phyloP scores from a whole-genome alignment of 2,329 filamentous ascomycete species.

The Pezicula rhizophila region DNA sequence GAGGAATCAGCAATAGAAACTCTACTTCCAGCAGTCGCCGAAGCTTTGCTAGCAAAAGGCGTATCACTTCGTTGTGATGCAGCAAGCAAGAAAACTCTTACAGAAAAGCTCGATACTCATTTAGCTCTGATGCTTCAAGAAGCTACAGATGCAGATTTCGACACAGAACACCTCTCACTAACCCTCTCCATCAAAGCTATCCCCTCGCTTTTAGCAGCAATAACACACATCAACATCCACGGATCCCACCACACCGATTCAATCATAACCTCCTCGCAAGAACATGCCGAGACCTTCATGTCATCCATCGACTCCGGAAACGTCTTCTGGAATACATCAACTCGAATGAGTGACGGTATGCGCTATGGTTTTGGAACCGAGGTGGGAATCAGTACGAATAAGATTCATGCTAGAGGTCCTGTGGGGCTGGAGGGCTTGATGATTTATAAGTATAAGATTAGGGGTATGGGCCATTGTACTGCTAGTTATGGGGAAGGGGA shows the following conservation, averaged over 20 bases:
- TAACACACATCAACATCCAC: conserved; percentile 85
- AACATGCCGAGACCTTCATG: conserved; percentile 76
- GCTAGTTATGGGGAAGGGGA: conserved; percentile 64
- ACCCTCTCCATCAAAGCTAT: conserved; percentile 81
- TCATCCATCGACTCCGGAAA: conserved; percentile 80
- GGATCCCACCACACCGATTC: conserved; percentile 91
- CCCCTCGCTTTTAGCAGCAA: conserved; percentile 59
- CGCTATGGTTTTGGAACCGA: conserved; percentile 96
- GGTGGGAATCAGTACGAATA: conserved; percentile 97
- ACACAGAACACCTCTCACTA: conserved; percentile 85
- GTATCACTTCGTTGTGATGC: conserved; percentile 79
- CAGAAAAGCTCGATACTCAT: conserved; percentile 36
- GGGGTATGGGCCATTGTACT: conserved; percentile 77
- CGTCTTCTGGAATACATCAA: conserved; percentile 96
- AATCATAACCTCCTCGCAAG: conserved; percentile 68
- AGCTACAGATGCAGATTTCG: conserved; percentile 65
- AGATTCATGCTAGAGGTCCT: conserved; percentile 89
- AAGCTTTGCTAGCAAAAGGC: conserved; percentile 67
- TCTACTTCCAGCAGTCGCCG: conserved; percentile 65
- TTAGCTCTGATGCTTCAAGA: conserved; percentile 50
- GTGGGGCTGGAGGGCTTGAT: conserved; percentile 91
- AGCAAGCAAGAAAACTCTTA: conserved; percentile 58
- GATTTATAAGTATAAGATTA: conserved; percentile 94
- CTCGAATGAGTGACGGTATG: conserved; percentile 92
- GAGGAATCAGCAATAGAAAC: conserved; percentile 63